Evolutionary conservation across 306 rosid species (phyloP), one percentile per base, ranked within the genome.

Genomic region (Castanea crenata): DNA sequence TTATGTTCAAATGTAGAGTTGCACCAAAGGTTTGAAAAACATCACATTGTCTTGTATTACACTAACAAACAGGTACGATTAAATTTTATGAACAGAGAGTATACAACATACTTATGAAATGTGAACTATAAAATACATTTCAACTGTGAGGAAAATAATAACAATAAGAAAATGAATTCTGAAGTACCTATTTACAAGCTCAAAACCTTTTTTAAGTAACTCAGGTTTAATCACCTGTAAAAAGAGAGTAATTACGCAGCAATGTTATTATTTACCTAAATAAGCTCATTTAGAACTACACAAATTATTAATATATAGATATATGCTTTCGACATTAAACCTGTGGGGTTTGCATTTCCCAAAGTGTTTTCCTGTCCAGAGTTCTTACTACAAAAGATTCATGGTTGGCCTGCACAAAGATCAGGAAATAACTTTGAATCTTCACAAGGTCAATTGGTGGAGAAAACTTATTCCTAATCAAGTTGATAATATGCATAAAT

Each of bases 321-420:
- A 69, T 29, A 56, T 67, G 62, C 49, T 74, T 51, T 74, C 61
- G 69, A 38, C 54, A 80, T 32, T 9, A 75, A 84, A 94, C 97
- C 99, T 95, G 98, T 7, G 99, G 99, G 67, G 99, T 95, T 85
- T 95, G 99, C 98, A 95, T 95, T 90, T 95, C 98, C 99, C 99
- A 91, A 35, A 92, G 89, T 23, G 89, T 89, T 90, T 86, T 92
- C 74, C 98, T 82, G 85, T 95, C 96, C 80, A 95, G 84, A 20
- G 99, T 95, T 91, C 34, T 86, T 61, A 88, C 89, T 10, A 95
- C 99, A 85, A 90, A 91, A 69, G 96, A 91, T 69, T 89, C 90
- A 38, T 52, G 73, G 86, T 90, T 91, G 83, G 97, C 97, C 99
- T 95, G 97, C 86, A 85, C 67, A 84, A 20, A 61, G 78, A 59